Evolutionary conservation across 305 asterid species (phyloP), one percentile per base, ranked within the genome.

Genomic region (Fraxinus nigra): DNA sequence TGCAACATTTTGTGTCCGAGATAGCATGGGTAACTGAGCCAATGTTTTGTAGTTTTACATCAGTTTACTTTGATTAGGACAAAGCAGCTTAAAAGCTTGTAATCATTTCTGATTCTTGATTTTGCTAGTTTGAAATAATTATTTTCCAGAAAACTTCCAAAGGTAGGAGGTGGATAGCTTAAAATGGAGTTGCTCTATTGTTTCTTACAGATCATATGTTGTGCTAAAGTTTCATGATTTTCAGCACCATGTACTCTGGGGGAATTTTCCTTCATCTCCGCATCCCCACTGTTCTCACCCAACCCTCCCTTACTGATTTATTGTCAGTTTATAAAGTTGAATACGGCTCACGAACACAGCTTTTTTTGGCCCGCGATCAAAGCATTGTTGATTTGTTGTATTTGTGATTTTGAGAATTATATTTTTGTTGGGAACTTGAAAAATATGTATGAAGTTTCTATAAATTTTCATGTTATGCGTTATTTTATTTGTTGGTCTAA

Each of bases 111-210:
- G 24, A 4, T 54, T 54, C 63, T 32, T 69, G 10, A 69, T 69
- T 32, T 69, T 69, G 75, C 24, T 32, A 30, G 40, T 69, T 30
- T 69, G 13, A 63, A 30, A 32, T 30, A 3, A 69, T 69, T 69
- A 69, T 30, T 69, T 28, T 69, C 40, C 22, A 14, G 34, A 69
- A 5, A 11, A 69, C 7, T 28, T 32, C 24, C 24, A 16, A n/a
- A 1, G 24, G 63, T 54, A 1, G 63, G 63, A 73, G 77, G 5
- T 28, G 79, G 87, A 82, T 85, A 82, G 80, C 84, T 80, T 86
- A 84, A 82, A 86, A 63, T 61, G 81, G 83, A 86, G 80, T n/a
- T 26, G 20, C 74, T 67, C 18, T 11, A 67, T 67, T 67, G 38
- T 32, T 65, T 26, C 74, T 67, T 28, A 67, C 6, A 28, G 74